Conservation (phyloP, 768 basidiomycete genomes). For the Boletus reticulatus region DNA sequence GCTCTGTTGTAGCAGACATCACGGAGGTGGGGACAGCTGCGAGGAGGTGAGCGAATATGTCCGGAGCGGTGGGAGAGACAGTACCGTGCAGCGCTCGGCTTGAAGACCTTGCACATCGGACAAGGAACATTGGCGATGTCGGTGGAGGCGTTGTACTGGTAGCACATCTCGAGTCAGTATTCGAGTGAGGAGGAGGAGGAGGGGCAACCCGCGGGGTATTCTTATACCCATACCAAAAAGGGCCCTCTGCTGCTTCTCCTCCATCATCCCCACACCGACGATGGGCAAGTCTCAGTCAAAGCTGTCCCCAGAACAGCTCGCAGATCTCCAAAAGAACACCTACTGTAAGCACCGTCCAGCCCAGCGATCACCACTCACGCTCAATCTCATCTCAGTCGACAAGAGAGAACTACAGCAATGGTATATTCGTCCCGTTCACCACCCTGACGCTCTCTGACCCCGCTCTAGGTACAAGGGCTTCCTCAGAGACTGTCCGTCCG, state of each 20-base stretch:
- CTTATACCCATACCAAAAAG: slow-evolving; percentile 35
- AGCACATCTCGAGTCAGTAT: slow-evolving; percentile 55
- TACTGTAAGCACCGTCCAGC: slow-evolving; percentile 64
- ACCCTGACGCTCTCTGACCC: slow-evolving; percentile 9
- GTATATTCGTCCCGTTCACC: slow-evolving; percentile 37
- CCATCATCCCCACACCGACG: slow-evolving; percentile 32
- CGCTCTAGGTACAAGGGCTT: slow-evolving; percentile 93
- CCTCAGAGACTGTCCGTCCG: slow-evolving; percentile 97
- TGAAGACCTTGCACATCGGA: slow-evolving; percentile 85
- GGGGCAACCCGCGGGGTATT: slow-evolving; percentile 17
- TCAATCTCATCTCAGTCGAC: slow-evolving; percentile 61
- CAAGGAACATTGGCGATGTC: slow-evolving; percentile 68
- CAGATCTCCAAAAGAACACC: slow-evolving; percentile 95
- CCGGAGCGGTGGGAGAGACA: slow-evolving; percentile 10
- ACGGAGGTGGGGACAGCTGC: slow-evolving; percentile 73
- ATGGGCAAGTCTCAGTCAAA: slow-evolving; percentile 99
- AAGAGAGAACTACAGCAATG: slow-evolving; percentile 97
- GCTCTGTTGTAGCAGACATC: slow-evolving; percentile 75
- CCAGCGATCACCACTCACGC: slow-evolving; percentile 11
- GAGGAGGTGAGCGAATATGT: slow-evolving; percentile 17
- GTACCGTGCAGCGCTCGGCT: slow-evolving; percentile 56
- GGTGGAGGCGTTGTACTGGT: slow-evolving; percentile 59
- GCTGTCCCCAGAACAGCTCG: slow-evolving; percentile 89
- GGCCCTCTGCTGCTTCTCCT: slow-evolving; percentile 11
- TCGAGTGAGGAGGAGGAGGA: slow-evolving; percentile 23